Conservation (phyloP, 352 stramenopile species). For the Lagenidium sp. region DNA sequence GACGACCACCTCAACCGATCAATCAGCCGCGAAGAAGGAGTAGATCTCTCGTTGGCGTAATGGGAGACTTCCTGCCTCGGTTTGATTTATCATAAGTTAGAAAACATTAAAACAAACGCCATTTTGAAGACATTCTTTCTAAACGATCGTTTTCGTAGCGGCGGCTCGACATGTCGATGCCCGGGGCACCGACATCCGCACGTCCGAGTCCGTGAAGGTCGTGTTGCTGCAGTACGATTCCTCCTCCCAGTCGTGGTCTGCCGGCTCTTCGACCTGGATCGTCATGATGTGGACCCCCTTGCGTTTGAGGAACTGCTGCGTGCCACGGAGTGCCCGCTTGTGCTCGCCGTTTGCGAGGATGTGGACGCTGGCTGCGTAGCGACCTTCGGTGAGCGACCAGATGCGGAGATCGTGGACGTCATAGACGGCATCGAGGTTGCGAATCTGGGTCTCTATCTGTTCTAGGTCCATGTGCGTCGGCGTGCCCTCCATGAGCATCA, state of each 20-base stretch:
- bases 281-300: constrained; percentile 52
- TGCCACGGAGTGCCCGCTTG: constrained; percentile 33
- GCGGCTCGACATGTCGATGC: constrained; percentile 33
- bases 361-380: constrained; percentile 90
- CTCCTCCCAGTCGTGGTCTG: constrained; percentile 46
- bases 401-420: constrained; percentile 98
- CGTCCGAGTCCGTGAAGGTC: constrained; percentile 45
- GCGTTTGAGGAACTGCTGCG: constrained; percentile 39
- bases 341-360: constrained; percentile 53
- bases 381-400: constrained; percentile 92
- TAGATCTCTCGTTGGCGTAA: no score
- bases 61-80: no score
- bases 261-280: constrained; percentile 56
- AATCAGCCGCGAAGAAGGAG: constrained; percentile 4
- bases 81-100: no score
- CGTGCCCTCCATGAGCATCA: constrained; percentile 94
- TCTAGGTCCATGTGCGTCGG: constrained; percentile 53
- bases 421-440: constrained; percentile 68
- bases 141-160: no score
- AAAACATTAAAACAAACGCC: no score
- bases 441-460: constrained; percentile 48
- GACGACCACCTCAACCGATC: no score
- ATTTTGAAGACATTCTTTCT: no score
- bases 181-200: constrained; percentile 68
- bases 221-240: constrained; percentile 22